These are phyloP conservation scores for Leccinum olivaceopallidum DNA, from an alignment of 768 basidiomycete species.

Conservation along the genomic window DNA sequence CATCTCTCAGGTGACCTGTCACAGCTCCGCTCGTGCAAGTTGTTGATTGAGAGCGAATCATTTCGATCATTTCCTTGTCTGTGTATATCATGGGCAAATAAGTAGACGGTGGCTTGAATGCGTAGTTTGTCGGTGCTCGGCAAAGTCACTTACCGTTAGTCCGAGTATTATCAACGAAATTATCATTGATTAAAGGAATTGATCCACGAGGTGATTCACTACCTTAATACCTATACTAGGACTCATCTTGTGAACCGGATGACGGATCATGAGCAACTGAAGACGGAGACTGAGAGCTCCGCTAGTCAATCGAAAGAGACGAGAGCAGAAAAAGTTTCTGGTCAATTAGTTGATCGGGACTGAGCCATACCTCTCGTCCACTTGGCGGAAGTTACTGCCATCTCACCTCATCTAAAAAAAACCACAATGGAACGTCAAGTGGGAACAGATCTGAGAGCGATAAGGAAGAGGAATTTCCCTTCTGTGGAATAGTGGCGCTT, in stretches of 20 bases:
- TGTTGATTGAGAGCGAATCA: slow-evolving; percentile 1
- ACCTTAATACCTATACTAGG: slow-evolving; percentile 12
- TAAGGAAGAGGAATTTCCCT: slow-evolving; percentile 18
- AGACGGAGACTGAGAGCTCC: slow-evolving; percentile 21
- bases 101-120: slow-evolving; percentile 14
- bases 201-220: slow-evolving; percentile 30
- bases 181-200: slow-evolving; percentile 20
- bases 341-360: slow-evolving; percentile 15
- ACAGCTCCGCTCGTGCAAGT: slow-evolving; percentile 7
- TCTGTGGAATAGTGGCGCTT: slow-evolving; percentile 23
- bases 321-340: slow-evolving; percentile 21
- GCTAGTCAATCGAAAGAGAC: slow-evolving; percentile 10
- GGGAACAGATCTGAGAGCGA: slow-evolving; percentile 22
- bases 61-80: slow-evolving; percentile 15
- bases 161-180: slow-evolving; percentile 15
- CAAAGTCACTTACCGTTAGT: slow-evolving; percentile 17
- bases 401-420: slow-evolving; percentile 18
- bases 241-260: slow-evolving; percentile 15
- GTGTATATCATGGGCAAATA: slow-evolving; percentile 13
- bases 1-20: slow-evolving; percentile 13
- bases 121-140: slow-evolving; percentile 19
- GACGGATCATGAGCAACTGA: slow-evolving; percentile 13
- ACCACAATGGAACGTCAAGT: slow-evolving; percentile 17
- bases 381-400: slow-evolving; percentile 15
- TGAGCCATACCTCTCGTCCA: slow-evolving; percentile 13